Conservation (phyloP, 2,329 filamentous ascomycete species). For the Aspergillus sp. region DNA sequence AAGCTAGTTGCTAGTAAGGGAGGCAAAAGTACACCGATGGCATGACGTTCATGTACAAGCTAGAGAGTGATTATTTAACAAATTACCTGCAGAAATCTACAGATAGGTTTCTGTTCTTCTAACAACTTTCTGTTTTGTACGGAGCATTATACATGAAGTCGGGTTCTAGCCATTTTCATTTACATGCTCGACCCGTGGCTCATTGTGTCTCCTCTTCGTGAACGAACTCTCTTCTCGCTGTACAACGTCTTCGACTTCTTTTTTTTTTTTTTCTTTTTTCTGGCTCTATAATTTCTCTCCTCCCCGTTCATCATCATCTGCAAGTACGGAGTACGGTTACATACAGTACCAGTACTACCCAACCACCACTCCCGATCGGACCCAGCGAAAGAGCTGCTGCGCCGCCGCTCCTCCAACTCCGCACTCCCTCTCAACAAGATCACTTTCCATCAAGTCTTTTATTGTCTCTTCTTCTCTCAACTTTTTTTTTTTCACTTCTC, state of each 20-base stretch:
- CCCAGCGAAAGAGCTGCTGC: too few species aligned
- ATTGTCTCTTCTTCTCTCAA: constrained; percentile 6
- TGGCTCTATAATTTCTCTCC: constrained; percentile 5
- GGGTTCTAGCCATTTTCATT: too few species aligned
- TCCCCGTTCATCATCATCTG: background rate
- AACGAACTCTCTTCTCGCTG: background rate
- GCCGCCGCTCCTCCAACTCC: background rate
- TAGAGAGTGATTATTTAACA: background rate
- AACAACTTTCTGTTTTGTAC: too few species aligned
- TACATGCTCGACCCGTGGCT: constrained; percentile 16
- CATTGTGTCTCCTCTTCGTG: constrained; percentile 11
- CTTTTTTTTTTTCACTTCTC: constrained; percentile 2
- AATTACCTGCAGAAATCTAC: too few species aligned
- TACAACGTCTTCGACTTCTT: constrained; percentile 9
- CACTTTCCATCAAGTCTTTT: constrained; percentile 2
- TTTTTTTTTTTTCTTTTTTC: constrained; percentile 14
- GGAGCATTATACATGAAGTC: too few species aligned
- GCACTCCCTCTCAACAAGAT: background rate
- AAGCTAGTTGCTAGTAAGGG: background rate
- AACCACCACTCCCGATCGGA: too few species aligned
- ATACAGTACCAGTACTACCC: too few species aligned
- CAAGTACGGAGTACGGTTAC: too few species aligned
- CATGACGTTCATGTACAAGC: too few species aligned
- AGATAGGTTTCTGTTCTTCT: too few species aligned
- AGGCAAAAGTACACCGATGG: background rate